Conservation (phyloP, 176 grass and related monocot species). For the Rhipidocladum racemiflorum region DNA sequence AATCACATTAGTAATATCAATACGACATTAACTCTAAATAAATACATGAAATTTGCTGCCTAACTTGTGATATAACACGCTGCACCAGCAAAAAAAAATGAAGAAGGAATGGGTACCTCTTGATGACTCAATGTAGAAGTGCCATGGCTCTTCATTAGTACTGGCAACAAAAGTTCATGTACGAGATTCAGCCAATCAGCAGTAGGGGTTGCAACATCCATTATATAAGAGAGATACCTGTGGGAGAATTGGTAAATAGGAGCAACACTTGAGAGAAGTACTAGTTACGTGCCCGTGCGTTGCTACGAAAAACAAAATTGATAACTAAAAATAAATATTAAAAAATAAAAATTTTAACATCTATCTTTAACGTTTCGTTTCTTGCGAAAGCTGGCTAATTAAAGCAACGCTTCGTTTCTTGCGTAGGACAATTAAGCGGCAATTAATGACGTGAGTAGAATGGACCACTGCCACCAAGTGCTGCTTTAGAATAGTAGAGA, state of each 20-base stretch:
- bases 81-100: neutral
- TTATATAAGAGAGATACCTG: slow-evolving; percentile 96
- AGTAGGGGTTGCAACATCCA: slow-evolving; percentile 97
- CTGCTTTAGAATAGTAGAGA: too few relatives aligned
- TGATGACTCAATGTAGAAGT: slow-evolving; percentile 80
- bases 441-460: too few relatives aligned
- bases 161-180: slow-evolving; percentile 82
- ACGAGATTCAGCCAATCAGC: slow-evolving; percentile 82
- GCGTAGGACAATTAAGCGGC: too few relatives aligned
- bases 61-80: neutral
- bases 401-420: too few relatives aligned
- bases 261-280: slow-evolving; percentile 2
- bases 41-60: neutral
- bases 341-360: too few relatives aligned
- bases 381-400: too few relatives aligned
- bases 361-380: too few relatives aligned
- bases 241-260: slow-evolving; percentile 16
- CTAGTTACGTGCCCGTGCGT: too few relatives aligned
- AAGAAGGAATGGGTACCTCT: slow-evolving; percentile 60
- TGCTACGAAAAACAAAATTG: too few relatives aligned
- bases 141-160: slow-evolving; percentile 75
- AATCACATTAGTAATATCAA: neutral
- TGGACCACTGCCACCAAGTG: too few relatives aligned
- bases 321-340: too few relatives aligned
- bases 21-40: slow-evolving; percentile 2